Evolutionary conservation across 768 basidiomycete species (phyloP).

Genomic region (Psilocybe tampanensis): DNA sequence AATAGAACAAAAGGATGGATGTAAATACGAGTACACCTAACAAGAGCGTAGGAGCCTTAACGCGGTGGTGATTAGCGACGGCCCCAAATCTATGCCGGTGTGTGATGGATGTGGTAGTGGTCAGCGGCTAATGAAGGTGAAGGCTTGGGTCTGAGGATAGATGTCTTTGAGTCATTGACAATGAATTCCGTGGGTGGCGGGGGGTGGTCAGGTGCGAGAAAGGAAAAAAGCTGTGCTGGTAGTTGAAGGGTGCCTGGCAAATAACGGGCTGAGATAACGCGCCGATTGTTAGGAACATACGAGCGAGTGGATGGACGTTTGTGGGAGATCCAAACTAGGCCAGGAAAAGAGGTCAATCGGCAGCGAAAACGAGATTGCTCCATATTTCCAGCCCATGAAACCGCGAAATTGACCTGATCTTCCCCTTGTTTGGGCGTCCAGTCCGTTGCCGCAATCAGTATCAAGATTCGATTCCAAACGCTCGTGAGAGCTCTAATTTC

Average conservation of each 20-base stretch:
- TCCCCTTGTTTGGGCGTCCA: slow-evolving; percentile 36
- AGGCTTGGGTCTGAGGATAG: slow-evolving; percentile 10
- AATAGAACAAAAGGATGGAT: not conserved
- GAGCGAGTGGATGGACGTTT: slow-evolving; percentile 9
- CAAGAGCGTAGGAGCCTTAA: not conserved
- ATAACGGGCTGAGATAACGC: slow-evolving; percentile 31
- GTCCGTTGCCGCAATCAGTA: slow-evolving; percentile 39
- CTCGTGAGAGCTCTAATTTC: slow-evolving; percentile 34
- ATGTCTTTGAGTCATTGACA: slow-evolving; percentile 28
- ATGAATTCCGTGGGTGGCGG: slow-evolving; percentile 29
- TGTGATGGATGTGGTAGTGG: slow-evolving; percentile 13
- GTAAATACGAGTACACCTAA: not conserved
- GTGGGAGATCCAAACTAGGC: slow-evolving; percentile 23
- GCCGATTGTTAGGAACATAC: slow-evolving; percentile 35
- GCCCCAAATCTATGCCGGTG: slow-evolving; percentile 17
- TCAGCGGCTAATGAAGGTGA: slow-evolving; percentile 21
- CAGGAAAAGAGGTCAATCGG: slow-evolving; percentile 15
- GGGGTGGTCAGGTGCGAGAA: slow-evolving; percentile 17
- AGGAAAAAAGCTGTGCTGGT: slow-evolving; percentile 19
- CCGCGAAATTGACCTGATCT: slow-evolving; percentile 29
- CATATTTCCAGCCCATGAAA: slow-evolving; percentile 36
- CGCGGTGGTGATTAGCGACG: slow-evolving; percentile 13
- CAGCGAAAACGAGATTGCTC: slow-evolving; percentile 27
- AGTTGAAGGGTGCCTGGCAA: slow-evolving; percentile 19
- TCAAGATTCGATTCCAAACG: slow-evolving; percentile 36